Conservation (phyloP, 805 yeast species). For the Zygoascus flipseniorum region DNA sequence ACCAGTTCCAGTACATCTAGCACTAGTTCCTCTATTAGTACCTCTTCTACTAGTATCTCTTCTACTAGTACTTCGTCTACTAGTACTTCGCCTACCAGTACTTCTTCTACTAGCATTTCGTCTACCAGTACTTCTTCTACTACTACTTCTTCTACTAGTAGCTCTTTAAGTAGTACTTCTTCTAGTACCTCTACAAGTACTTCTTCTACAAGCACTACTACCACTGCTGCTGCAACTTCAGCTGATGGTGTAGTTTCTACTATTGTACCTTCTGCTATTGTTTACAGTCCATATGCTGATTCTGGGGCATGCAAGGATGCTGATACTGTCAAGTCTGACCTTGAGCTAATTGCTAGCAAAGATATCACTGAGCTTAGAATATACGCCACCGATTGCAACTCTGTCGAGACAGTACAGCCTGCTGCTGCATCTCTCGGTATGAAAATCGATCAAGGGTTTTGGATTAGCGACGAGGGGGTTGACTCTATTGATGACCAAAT, state of each 20-base stretch:
- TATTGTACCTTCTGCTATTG: constrained; percentile 25
- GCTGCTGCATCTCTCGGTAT: constrained; percentile 51
- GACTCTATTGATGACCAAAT: constrained; percentile 61
- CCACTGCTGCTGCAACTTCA: constrained; percentile 15
- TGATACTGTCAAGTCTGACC: constrained; percentile 47
- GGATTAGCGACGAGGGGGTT: constrained; percentile 60
- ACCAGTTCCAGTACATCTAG: constrained; percentile 18
- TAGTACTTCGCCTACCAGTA: constrained; percentile 21
- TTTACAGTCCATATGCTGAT: constrained; percentile 54
- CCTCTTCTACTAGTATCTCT: constrained; percentile 16
- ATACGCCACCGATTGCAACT: constrained; percentile 82
- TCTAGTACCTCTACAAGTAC: constrained; percentile 6
- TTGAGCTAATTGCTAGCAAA: constrained; percentile 46
- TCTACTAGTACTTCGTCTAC: constrained; percentile 17
- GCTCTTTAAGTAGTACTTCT: constrained; percentile 11
- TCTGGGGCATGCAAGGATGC: constrained; percentile 60
- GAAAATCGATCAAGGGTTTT: constrained; percentile 77
- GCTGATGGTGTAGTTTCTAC: constrained; percentile 16
- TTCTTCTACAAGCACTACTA: constrained; percentile 13
- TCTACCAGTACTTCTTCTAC: constrained; percentile 24
- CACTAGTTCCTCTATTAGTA: constrained; percentile 4
- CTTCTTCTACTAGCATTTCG: constrained; percentile 18
- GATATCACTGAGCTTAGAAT: constrained; percentile 63
- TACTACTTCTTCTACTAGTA: constrained; percentile 14
- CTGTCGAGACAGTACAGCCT: constrained; percentile 57